These are phyloP conservation scores for Taiozyma onychis DNA, from an alignment of 1,139 yeast species.

Conservation along the genomic window DNA sequence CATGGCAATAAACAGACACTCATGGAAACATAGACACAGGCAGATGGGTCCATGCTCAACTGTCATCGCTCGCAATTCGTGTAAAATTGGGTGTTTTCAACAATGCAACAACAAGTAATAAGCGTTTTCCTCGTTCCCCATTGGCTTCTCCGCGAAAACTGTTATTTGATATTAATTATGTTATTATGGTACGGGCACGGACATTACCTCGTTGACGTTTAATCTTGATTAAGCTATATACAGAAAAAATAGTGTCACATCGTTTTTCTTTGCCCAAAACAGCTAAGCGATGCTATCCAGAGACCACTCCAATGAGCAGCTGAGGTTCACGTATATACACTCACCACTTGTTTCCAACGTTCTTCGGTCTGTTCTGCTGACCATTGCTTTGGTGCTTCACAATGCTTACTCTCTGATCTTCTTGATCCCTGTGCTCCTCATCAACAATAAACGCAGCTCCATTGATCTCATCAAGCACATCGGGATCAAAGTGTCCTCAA, in stretches of 20 bases:
- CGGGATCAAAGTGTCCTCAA: slow-evolving; percentile 27
- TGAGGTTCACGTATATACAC: background rate
- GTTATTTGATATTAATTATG: too few relatives aligned
- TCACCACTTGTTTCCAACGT: background rate
- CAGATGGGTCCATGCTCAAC: too few relatives aligned
- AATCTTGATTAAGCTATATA: background rate
- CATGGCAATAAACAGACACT: too few relatives aligned
- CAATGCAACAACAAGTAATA: too few relatives aligned
- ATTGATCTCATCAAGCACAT: slow-evolving; percentile 21
- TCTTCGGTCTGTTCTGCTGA: background rate
- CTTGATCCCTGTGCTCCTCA: background rate
- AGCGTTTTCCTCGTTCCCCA: background rate
- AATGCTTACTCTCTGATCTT: background rate
- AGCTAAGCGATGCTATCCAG: background rate
- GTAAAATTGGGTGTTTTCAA: background rate
- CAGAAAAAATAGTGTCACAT: background rate
- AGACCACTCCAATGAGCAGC: background rate
- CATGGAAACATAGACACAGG: too few relatives aligned
- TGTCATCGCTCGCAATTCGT: too few relatives aligned
- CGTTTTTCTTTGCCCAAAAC: background rate
- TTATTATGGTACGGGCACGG: too few relatives aligned
- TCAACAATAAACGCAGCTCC: background rate
- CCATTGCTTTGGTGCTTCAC: background rate
- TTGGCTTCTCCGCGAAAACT: background rate
- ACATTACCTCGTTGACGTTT: too few relatives aligned